Base-by-base conservation (phyloP, 2,329 filamentous ascomycete species). In the Arthroderma uncinatum region DNA sequence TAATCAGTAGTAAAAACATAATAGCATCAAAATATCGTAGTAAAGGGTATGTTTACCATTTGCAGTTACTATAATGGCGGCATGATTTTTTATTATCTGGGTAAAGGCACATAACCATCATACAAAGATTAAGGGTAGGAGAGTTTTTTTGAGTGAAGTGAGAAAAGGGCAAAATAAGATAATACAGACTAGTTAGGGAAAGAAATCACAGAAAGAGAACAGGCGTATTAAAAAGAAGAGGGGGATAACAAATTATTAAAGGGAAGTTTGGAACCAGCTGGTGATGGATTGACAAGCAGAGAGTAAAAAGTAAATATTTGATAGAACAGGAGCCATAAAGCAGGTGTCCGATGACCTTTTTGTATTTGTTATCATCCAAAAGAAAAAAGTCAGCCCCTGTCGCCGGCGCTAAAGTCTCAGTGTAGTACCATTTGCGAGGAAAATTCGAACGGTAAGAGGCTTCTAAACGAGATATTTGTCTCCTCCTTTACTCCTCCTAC, bases 351-450 rank as follows among this genome's bases (percentile, higher is more conserved):
- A 23, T 33, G 37, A 30, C 36, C 37, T 44, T 55, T 47, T 33
- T 33, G 34, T 37, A 33, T 19, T 16, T 53, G 30, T 53, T 53
- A 53, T 34, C 44, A 30, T 53, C 36, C 50, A 53, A 53, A 53
- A 39, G 44, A 55, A 44, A 39, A 55, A 42, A n/a, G 9, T 23
- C 36, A 44, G 14, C 23, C 53, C 53, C 23, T 42, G 53, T 55
- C 34, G 19, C 34, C 36, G 10, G n/a, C 53, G 50, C 50, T 28
- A 25, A 19, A 53, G 28, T 28, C 50, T 39, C 25, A 48, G 21
- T 48, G 25, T n/a, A 53, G n/a, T 37, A n/a, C n/a, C 28, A 37
- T 34, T 34, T n/a, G 30, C 12, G 34, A n/a, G 30, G 44, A 30
- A 14, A 25, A 2, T 28, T 30, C 28, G 19, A 21, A 42, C 21